Percentiles rank a stretch among this genome's conserved stretches.
These are phyloP conservation scores for Globisporangium lucens DNA, from an alignment of 352 stramenopile species.

Conservation along the genomic window DNA sequence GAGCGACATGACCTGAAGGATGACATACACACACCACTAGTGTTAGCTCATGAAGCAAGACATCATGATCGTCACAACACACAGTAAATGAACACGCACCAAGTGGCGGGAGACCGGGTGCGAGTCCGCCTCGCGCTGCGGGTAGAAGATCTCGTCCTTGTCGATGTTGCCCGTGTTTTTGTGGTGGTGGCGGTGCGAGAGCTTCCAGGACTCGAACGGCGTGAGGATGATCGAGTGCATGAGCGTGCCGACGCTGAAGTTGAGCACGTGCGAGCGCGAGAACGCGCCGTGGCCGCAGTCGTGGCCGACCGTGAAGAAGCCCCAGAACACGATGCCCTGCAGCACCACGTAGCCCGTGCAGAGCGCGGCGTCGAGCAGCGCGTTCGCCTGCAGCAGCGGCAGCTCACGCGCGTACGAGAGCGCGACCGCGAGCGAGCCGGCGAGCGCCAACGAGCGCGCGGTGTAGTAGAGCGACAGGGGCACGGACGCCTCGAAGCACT, in stretches of 20 bases:
- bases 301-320: conserved; percentile 81
- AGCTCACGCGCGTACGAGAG: conserved; percentile 42
- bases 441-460: conserved; percentile 48
- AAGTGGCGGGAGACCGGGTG: conserved; percentile 53
- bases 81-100: conserved; percentile 9
- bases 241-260: conserved; percentile 70
- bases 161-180: conserved; percentile 88
- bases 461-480: conserved; percentile 74
- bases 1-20: conserved; percentile 25
- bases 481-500: conserved; percentile 74
- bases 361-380: conserved; percentile 37
- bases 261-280: conserved; percentile 73
- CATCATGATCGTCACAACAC: neutral
- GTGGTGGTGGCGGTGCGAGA: conserved; percentile 82
- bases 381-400: conserved; percentile 34
- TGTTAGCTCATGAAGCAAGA: neutral
- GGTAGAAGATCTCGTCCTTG: conserved; percentile 83
- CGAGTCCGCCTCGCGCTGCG: conserved; percentile 55
- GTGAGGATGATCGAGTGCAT: conserved; percentile 82
- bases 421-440: conserved; percentile 33
- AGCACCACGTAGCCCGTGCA: conserved; percentile 63
- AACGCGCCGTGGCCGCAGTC: conserved; percentile 81
- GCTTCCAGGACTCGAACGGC: conserved; percentile 77
- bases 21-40: neutral
- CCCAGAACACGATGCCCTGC: conserved; percentile 80